Conservation (phyloP, 2,329 filamentous ascomycete genomes). For the Cytospora piceae region DNA sequence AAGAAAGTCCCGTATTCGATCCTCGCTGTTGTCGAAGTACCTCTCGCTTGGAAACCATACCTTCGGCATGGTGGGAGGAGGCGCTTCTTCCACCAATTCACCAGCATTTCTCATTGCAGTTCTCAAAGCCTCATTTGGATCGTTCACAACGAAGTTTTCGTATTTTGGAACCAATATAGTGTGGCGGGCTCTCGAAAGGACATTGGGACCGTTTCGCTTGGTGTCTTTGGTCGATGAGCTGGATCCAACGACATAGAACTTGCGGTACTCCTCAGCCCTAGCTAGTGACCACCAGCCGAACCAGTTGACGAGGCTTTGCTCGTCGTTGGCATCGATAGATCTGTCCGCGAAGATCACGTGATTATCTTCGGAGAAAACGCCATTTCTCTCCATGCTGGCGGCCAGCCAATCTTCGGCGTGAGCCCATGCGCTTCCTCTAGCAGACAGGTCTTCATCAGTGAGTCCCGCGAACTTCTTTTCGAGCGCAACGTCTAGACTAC, state of each 20-base stretch:
- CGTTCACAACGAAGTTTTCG: constrained; percentile 38
- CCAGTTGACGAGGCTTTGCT: constrained; percentile 66
- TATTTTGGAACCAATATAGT: constrained; percentile 45
- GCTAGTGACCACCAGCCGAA: constrained; percentile 61
- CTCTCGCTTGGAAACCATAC: constrained; percentile 9
- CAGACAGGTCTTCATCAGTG: constrained; percentile 25
- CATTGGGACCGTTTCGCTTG: neutral
- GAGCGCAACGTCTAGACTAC: constrained; percentile 15
- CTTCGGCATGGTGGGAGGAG: neutral
- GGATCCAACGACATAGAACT: constrained; percentile 61
- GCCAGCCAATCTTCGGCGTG: constrained; percentile 12
- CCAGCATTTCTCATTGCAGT: constrained; percentile 31
- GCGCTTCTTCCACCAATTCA: constrained; percentile 6
- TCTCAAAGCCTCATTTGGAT: constrained; percentile 42
- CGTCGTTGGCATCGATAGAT: constrained; percentile 59
- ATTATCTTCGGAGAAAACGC: constrained; percentile 39
- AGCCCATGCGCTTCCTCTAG: constrained; percentile 18
- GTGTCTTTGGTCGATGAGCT: constrained; percentile 33
- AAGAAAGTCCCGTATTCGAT: constrained; percentile 9
- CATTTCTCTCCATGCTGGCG: constrained; percentile 29
- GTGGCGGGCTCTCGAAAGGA: constrained; percentile 30
- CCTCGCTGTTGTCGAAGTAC: constrained; percentile 12
- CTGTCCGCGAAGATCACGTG: constrained; percentile 52
- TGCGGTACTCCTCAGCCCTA: constrained; percentile 55
- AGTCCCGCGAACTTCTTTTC: constrained; percentile 17